Percentiles rank a stretch among this genome's conserved stretches.
phyloP scores from a whole-genome alignment of 257 asterid genomes.

The Misopates orontium region DNA sequence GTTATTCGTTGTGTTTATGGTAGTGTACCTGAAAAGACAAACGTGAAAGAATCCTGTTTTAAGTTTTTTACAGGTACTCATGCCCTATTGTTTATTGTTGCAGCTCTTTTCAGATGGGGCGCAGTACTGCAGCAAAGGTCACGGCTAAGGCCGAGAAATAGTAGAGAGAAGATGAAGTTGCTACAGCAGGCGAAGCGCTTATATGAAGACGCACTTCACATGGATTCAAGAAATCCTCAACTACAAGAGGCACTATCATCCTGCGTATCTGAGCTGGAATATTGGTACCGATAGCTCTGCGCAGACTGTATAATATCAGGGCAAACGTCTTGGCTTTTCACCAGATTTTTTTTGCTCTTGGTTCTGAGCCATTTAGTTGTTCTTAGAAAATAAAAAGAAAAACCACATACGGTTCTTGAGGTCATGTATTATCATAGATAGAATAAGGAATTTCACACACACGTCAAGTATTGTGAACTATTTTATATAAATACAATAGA shows the following conservation, averaged over 20 bases:
- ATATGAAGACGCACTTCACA: slow-evolving; percentile 78
- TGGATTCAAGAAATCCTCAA: slow-evolving; percentile 66
- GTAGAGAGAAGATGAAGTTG: slow-evolving; percentile 80
- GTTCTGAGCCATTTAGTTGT: not conserved
- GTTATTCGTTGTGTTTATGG: no score
- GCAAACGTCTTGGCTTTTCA: slow-evolving; percentile 6
- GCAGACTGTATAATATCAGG: slow-evolving; percentile 23
- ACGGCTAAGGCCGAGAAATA: slow-evolving; percentile 65
- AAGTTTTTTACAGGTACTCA: not conserved
- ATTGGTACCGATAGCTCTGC: slow-evolving; percentile 48
- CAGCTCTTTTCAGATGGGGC: slow-evolving; percentile 97
- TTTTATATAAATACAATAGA: slow-evolving; percentile 6
- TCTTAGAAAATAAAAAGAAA: not conserved
- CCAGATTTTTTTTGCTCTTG: not conserved
- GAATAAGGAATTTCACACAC: slow-evolving; percentile 22
- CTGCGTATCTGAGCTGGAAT: slow-evolving; percentile 69
- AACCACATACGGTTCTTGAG: slow-evolving; percentile 7
- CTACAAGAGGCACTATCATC: slow-evolving; percentile 65
- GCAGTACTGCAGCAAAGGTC: slow-evolving; percentile 83
- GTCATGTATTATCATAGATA: slow-evolving; percentile 19
- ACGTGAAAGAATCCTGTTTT: not conserved
- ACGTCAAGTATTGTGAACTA: slow-evolving; percentile 14
- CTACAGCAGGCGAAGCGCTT: slow-evolving; percentile 81
- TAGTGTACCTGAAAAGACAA: no score
- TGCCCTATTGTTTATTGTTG: slow-evolving; percentile 21